phyloP scores from a whole-genome alignment of 768 basidiomycete species.

The Mycena pura region DNA sequence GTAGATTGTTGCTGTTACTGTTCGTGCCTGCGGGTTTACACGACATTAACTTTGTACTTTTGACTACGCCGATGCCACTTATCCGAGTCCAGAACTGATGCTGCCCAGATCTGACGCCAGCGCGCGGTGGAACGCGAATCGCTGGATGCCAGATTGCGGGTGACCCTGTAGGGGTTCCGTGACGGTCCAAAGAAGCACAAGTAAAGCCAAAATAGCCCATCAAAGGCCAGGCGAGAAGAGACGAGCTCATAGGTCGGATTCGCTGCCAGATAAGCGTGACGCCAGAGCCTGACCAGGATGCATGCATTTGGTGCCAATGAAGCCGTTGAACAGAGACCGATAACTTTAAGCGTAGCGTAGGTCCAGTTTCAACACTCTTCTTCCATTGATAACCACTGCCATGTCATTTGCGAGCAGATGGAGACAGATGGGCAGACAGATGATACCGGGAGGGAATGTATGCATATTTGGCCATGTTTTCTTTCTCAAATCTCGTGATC shows the following conservation, averaged over 20 bases:
- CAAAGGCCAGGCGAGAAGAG: background rate
- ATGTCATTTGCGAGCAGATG: too few species aligned
- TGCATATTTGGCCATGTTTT: too few species aligned
- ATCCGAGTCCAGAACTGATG: slow-evolving; percentile 2
- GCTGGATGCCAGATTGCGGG: too few species aligned
- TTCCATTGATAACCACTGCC: too few species aligned
- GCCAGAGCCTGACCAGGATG: background rate
- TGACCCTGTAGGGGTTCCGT: background rate
- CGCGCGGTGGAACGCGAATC: slow-evolving; percentile 3
- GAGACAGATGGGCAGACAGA: too few species aligned
- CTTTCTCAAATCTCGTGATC: too few species aligned
- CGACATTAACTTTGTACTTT: slow-evolving; percentile 19
- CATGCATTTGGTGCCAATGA: background rate
- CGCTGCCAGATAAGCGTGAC: slow-evolving; percentile 6
- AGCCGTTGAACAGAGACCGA: background rate
- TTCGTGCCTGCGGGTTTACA: slow-evolving; percentile 23
- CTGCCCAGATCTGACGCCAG: background rate
- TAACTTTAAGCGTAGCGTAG: background rate
- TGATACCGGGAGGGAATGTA: too few species aligned
- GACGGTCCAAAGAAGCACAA: background rate
- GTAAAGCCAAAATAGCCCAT: background rate
- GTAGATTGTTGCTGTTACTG: slow-evolving; percentile 14
- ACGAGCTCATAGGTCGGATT: background rate
- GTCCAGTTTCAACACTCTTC: too few species aligned
- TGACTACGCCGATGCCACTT: slow-evolving; percentile 19